phyloP scores from a whole-genome alignment of 441 rosid species.

The Gossypium gossypioides region DNA sequence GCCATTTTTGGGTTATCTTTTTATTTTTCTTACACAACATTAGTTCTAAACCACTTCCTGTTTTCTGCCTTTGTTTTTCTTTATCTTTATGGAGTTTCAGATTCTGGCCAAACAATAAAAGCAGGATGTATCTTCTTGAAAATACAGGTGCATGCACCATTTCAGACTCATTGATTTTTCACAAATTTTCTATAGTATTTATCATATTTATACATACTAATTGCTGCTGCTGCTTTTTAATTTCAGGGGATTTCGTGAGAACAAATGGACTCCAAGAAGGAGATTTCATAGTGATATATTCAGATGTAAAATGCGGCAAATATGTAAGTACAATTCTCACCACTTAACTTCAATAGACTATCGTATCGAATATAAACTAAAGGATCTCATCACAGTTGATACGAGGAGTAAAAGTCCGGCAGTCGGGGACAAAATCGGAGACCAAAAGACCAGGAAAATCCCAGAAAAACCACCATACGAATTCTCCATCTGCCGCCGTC shows the following conservation, averaged over 20 bases:
- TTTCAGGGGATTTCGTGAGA: conserved; percentile 79
- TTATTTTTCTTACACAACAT: neutral
- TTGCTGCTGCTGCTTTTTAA: too few species aligned
- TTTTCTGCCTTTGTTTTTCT: neutral
- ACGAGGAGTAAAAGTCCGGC: conserved; percentile 90
- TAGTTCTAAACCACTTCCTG: conserved; percentile 16
- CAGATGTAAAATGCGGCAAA: conserved; percentile 81
- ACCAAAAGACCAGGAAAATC: conserved; percentile 52
- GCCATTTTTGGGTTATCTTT: neutral
- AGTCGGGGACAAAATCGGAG: conserved; percentile 50
- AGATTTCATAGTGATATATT: conserved; percentile 90
- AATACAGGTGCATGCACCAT: conserved; percentile 52
- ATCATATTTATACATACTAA: neutral
- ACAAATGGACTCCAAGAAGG: conserved; percentile 93
- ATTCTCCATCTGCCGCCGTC: conserved; percentile 19
- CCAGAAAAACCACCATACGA: conserved; percentile 37
- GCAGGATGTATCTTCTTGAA: conserved; percentile 98
- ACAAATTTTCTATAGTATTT: neutral
- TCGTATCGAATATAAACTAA: neutral
- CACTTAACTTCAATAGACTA: neutral
- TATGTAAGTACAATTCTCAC: conserved; percentile 37
- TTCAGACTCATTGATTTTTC: neutral
- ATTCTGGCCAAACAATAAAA: conserved; percentile 97
- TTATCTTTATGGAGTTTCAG: conserved; percentile 43
- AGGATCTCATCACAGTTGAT: conserved; percentile 42